Evolutionary conservation across 139 green algal genomes (phyloP).

Genomic region (Coccomyxa sp.): DNA sequence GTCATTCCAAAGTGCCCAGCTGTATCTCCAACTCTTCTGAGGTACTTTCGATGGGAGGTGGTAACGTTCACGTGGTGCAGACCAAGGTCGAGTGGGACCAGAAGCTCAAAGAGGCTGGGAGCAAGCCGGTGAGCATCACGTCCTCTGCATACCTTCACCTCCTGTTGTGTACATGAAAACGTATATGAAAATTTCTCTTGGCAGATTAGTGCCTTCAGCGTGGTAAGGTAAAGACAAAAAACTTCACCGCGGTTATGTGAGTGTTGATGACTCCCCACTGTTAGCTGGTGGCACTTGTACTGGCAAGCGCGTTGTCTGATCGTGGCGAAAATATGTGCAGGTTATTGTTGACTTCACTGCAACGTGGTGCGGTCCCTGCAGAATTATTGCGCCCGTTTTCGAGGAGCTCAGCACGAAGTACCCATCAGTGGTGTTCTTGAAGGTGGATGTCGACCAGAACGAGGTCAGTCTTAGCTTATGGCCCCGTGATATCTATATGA

Average conservation of each 20-base stretch:
- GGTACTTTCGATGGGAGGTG: background rate
- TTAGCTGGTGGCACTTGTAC: background rate
- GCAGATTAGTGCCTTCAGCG: too few relatives aligned
- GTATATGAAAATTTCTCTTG: too few relatives aligned
- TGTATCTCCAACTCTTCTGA: too few relatives aligned
- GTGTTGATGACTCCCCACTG: too few relatives aligned
- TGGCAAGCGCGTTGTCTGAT: too few relatives aligned
- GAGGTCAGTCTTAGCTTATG: slow-evolving; percentile 10
- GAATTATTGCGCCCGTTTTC: slow-evolving; percentile 39
- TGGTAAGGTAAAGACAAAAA: too few relatives aligned
- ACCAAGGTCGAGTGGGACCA: background rate
- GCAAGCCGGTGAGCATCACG: background rate
- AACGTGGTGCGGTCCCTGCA: slow-evolving; percentile 42
- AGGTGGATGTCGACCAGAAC: slow-evolving; percentile 24
- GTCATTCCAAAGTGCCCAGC: too few relatives aligned
- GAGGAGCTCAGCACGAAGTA: slow-evolving; percentile 33
- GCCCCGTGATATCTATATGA: background rate
- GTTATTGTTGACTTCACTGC: slow-evolving; percentile 38
- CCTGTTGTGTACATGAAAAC: too few relatives aligned
- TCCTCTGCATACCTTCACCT: background rate
- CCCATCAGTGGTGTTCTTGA: slow-evolving; percentile 15
- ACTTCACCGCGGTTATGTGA: too few relatives aligned
- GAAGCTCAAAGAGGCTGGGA: background rate
- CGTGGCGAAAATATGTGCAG: background rate
- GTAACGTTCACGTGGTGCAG: background rate